Base-by-base conservation (phyloP, 2,329 filamentous ascomycete genomes). In the Cytospora piceicola region DNA sequence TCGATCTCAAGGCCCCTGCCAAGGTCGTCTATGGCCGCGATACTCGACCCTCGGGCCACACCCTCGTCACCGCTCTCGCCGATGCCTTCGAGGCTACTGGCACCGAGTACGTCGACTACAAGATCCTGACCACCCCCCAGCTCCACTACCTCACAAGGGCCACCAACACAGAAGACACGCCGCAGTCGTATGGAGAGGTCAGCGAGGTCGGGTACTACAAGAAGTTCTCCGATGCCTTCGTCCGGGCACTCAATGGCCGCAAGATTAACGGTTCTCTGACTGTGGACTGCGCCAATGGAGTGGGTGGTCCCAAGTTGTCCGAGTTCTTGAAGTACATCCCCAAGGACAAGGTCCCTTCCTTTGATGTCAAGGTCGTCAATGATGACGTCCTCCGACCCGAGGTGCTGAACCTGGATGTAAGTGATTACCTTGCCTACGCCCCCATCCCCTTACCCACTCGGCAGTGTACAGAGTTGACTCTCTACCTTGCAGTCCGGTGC, bases 281-380 rank as follows among this genome's bases (percentile, higher is more conserved):
- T 8, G 93, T 99, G 17, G 95, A 99, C 78, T 97, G 94, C 77
- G 95, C 95, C 73, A 99, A 99, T 74, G 95, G 95, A 73, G 93
- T 99, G 66, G 95, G 95, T 72, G 95, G 93, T 3, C 94, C 94
- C 51, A 97, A 97, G 81, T 81, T 99, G 71, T 83, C 83, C 68
- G 92, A 97, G 77, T 83, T 98, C 69, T 84, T 97, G 73, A 97
- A 97, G 77, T 85, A 91, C 73, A 82, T 98, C 61, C 90, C 91
- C 64, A 80, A 85, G 68, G 85, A 87, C 64, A 87, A 90, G 73
- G 88, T 89, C 57, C 86, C 86, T 27, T 80, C 86, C 27, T 80
- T 97, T 61, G 88, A 96, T 64, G 90, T 96, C 79, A 92, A 90
- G 76, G 86, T 98, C 61, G 87, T 94, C 78, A 98, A 98, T 73